phyloP scores from a whole-genome alignment of 1,139 yeast species.

The Sugiyamaella paludigena region DNA sequence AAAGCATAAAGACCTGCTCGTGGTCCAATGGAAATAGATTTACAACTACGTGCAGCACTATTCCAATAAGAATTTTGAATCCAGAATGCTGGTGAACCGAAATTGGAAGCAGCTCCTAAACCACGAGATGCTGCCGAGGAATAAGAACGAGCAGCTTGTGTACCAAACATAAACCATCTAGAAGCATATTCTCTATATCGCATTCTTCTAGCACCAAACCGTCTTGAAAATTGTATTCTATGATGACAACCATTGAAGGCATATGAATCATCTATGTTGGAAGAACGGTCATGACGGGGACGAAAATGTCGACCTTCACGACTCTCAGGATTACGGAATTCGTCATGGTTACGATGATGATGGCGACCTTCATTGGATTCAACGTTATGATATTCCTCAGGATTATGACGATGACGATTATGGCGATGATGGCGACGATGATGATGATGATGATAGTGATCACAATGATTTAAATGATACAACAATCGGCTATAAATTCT shows the following conservation, averaged over 20 bases:
- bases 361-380: background rate
- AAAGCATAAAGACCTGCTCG: conserved; percentile 6
- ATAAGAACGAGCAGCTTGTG: background rate
- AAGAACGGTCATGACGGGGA: no score
- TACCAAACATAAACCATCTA: no score
- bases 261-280: no score
- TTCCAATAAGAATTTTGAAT: conserved; percentile 2
- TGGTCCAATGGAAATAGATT: conserved; percentile 3
- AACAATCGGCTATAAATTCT: no score
- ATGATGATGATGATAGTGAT: background rate
- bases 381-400: background rate
- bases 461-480: no score
- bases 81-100: conserved; percentile 1
- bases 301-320: no score
- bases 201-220: no score
- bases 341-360: no score
- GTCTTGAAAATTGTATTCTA: no score
- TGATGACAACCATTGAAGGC: background rate
- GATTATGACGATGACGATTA: background rate
- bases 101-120: background rate
- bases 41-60: background rate
- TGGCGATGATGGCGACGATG: background rate
- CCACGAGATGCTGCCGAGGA: background rate
- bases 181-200: no score
- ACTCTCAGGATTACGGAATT: no score